These are phyloP conservation scores for Monascus purpureus DNA, from an alignment of 495 filamentous ascomycete genomes.

Conservation along the genomic window DNA sequence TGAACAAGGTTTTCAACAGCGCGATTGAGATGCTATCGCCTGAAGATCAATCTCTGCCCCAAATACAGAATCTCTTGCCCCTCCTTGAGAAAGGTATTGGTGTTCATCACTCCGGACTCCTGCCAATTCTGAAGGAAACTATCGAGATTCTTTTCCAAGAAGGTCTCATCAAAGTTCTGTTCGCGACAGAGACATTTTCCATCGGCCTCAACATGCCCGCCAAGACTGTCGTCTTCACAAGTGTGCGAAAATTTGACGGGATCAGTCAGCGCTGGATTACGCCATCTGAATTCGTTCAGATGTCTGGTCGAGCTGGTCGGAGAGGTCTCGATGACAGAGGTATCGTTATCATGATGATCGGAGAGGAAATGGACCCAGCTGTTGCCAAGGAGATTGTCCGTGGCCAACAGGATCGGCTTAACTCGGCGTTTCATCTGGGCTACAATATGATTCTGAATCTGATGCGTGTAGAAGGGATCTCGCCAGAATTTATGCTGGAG, in stretches of 20 bases:
- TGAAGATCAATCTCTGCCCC: constrained; percentile 73
- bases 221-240: constrained; percentile 96
- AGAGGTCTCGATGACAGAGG: constrained; percentile 94
- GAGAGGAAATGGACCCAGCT: constrained; percentile 90
- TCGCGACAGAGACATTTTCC: constrained; percentile 96
- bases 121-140: constrained; percentile 95
- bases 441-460: constrained; percentile 99
- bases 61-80: constrained; percentile 84
- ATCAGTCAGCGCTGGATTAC: constrained; percentile 70
- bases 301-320: constrained; percentile 93
- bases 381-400: constrained; percentile 88
- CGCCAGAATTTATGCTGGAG: constrained; percentile 93
- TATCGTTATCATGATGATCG: constrained; percentile 99
- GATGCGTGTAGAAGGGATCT: constrained; percentile 89
- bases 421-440: constrained; percentile 95
- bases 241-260: constrained; percentile 89
- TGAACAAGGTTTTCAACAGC: constrained; percentile 80
- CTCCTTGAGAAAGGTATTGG: constrained; percentile 85
- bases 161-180: constrained; percentile 91
- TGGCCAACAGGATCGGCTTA: constrained; percentile 89
- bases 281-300: constrained; percentile 94
- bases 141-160: constrained; percentile 99
- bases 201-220: constrained; percentile 99
- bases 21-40: constrained; percentile 82
- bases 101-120: constrained; percentile 88